Percentiles rank a stretch among this genome's conserved stretches.
phyloP scores from a whole-genome alignment of 306 rosid species.

The Elaeagnus macrophylla region DNA sequence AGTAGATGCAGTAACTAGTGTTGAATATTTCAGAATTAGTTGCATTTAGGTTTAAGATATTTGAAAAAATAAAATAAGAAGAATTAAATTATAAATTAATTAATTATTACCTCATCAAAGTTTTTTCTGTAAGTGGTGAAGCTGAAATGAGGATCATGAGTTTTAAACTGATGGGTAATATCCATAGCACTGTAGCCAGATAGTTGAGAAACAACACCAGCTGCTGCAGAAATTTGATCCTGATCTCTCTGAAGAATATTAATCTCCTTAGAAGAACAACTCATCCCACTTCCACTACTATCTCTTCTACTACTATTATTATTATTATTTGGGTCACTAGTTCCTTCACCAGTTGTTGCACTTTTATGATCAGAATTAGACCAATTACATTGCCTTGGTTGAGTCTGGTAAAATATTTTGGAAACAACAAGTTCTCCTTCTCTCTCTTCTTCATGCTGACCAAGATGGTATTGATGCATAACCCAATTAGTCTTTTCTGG shows the following conservation, averaged over 20 bases:
- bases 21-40: too few relatives aligned
- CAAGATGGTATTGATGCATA: slow-evolving; percentile 97
- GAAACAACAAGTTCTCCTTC: slow-evolving; percentile 97
- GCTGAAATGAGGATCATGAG: slow-evolving; percentile 47
- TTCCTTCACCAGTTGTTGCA: slow-evolving; percentile 40
- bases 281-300: slow-evolving; percentile 46
- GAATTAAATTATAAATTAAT: neutral
- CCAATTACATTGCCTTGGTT: slow-evolving; percentile 66
- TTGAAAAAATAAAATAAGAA: neutral
- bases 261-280: slow-evolving; percentile 64
- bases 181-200: slow-evolving; percentile 38
- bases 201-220: slow-evolving; percentile 27
- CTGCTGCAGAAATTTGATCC: slow-evolving; percentile 24
- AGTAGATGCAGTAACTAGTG: too few relatives aligned
- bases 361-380: slow-evolving; percentile 8
- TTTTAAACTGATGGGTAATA: slow-evolving; percentile 55
- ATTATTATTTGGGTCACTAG: slow-evolving; percentile 9
- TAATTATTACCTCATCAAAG: slow-evolving; percentile 58
- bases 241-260: slow-evolving; percentile 2
- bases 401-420: slow-evolving; percentile 87
- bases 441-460: slow-evolving; percentile 80
- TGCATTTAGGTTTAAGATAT: neutral
- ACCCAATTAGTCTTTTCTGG: slow-evolving; percentile 98
- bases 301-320: slow-evolving; percentile 47
- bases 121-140: slow-evolving; percentile 65